Conservation (phyloP, 2,329 filamentous ascomycete species). For the Thelonectria rubi region DNA sequence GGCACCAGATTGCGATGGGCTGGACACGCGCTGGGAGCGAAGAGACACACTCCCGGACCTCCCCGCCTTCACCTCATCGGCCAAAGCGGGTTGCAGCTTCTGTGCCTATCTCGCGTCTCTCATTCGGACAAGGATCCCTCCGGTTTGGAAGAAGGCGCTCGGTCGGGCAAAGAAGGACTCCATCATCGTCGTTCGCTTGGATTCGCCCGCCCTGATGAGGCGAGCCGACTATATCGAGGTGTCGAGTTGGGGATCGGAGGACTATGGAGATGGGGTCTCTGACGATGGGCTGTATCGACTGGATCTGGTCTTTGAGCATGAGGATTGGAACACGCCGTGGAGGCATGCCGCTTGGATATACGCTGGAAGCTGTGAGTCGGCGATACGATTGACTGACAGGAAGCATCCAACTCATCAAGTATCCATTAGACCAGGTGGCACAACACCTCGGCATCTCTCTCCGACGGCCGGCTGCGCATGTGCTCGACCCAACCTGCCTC, state of each 20-base stretch:
- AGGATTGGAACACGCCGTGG: conserved; percentile 1
- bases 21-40: neutral
- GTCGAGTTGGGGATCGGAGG: neutral
- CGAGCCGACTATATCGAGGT: neutral
- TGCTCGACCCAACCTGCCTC: neutral
- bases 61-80: neutral
- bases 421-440: neutral
- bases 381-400: neutral
- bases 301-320: neutral
- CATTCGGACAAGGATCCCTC: neutral
- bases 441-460: conserved; percentile 4
- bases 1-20: neutral
- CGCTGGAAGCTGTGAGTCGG: neutral
- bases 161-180: neutral
- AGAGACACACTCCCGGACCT: neutral
- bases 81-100: neutral
- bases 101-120: neutral
- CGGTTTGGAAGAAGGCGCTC: neutral
- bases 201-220: neutral
- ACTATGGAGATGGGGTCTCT: neutral
- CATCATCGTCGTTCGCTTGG: neutral
- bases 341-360: neutral
- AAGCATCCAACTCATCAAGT: neutral
- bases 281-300: neutral
- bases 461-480: neutral